These are phyloP conservation scores for Tolypocladium inflatum DNA, from an alignment of 2,329 filamentous ascomycete species.

Conservation along the genomic window DNA sequence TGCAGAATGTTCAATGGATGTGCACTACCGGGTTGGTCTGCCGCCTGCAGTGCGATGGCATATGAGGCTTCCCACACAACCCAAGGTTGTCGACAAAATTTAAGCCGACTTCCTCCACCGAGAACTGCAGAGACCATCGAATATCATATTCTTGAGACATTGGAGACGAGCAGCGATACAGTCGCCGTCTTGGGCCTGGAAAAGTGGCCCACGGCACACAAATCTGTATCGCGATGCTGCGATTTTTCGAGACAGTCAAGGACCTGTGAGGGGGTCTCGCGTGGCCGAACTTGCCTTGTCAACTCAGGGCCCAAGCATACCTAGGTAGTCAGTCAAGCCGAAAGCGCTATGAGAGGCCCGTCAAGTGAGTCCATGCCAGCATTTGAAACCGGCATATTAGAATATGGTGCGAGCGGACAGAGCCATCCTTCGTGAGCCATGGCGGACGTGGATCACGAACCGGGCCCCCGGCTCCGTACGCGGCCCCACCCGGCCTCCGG, in stretches of 20 bases:
- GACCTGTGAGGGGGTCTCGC: slow-evolving; percentile 14
- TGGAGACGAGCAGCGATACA: not conserved
- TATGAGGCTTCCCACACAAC: not conserved
- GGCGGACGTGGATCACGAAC: not conserved
- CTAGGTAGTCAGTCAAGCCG: no score
- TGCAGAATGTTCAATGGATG: not conserved
- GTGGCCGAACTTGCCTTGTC: no score
- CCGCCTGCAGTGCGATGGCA: not conserved
- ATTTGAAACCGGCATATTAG: no score
- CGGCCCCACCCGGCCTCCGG: not conserved
- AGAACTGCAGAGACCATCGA: not conserved
- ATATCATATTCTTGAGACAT: not conserved
- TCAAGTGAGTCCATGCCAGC: not conserved
- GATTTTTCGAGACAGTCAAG: slow-evolving; percentile 21
- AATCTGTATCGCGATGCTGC: slow-evolving; percentile 16
- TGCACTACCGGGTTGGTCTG: not conserved
- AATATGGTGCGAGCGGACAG: no score
- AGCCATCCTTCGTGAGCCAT: not conserved
- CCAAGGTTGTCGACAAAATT: not conserved
- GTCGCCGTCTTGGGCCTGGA: slow-evolving; percentile 3
- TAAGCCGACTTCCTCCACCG: not conserved
- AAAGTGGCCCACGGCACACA: slow-evolving; percentile 17
- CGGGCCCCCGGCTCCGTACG: not conserved
- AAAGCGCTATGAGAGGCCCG: not conserved
- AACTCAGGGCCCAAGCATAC: no score